These are phyloP conservation scores for Piper longum DNA, from an alignment of 164 flowering plant genomes.

Conservation along the genomic window DNA sequence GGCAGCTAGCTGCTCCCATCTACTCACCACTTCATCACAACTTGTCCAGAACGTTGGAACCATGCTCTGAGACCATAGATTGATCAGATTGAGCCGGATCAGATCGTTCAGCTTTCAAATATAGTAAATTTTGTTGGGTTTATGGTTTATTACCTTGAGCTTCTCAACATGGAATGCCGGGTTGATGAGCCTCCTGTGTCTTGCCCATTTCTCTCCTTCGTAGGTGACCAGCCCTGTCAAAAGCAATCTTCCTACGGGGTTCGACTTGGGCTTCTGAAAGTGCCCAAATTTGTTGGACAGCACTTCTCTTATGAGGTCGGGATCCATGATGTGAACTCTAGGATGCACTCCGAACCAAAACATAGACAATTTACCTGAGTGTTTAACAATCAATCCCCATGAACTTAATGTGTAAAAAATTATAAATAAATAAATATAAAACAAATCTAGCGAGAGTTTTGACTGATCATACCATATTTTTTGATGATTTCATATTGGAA, in stretches of 20 bases:
- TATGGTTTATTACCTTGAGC: no score
- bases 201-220: conserved; percentile 21
- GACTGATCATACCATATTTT: background rate
- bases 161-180: conserved; percentile 14
- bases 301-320: no score
- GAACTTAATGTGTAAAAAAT: no score
- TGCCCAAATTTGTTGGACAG: conserved; percentile 1
- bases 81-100: no score
- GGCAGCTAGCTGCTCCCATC: no score
- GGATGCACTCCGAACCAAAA: conserved; percentile 2
- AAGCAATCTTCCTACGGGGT: background rate
- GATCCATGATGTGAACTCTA: no score
- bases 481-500: conserved; percentile 3
- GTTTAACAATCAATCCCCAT: background rate
- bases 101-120: no score
- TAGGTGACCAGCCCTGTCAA: conserved; percentile 4
- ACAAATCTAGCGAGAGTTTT: background rate
- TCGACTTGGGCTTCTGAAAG: background rate
- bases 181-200: conserved; percentile 16
- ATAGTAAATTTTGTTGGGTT: no score
- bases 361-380: conserved; percentile 4
- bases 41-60: no score
- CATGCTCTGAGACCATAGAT: no score
- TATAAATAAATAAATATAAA: no score
- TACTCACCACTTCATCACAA: no score